phyloP scores from a whole-genome alignment of 805 yeast genomes.

The Wickerhamomyces ciferrii region DNA sequence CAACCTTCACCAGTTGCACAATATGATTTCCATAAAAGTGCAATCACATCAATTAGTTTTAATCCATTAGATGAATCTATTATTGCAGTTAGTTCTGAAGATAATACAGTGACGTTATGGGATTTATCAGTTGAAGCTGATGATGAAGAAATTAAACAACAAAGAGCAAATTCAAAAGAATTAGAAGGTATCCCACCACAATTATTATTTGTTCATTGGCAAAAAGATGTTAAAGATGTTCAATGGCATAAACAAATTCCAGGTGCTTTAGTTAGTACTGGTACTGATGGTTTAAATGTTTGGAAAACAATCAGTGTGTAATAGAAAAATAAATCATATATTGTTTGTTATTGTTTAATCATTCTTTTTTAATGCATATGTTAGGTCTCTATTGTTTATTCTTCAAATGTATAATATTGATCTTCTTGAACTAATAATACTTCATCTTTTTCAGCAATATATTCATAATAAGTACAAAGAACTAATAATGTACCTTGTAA shows the following conservation, averaged over 20 bases:
- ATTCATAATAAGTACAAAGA: constrained; percentile 54
- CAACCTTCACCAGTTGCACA: constrained; percentile 79
- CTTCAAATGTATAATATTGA: neutral
- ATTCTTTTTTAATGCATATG: neutral
- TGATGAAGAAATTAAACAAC: constrained; percentile 91
- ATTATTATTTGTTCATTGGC: constrained; percentile 96
- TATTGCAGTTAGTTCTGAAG: constrained; percentile 93
- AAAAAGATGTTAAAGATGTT: constrained; percentile 93
- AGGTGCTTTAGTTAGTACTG: constrained; percentile 90
- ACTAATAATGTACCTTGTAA: constrained; percentile 57
- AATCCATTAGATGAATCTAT: constrained; percentile 95
- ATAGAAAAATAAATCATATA: too few relatives aligned
- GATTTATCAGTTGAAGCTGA: constrained; percentile 98
- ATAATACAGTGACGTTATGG: constrained; percentile 96
- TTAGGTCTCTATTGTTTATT: neutral
- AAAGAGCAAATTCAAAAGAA: constrained; percentile 71
- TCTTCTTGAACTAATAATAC: neutral
- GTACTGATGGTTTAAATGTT: constrained; percentile 88
- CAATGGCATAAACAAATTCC: constrained; percentile 98
- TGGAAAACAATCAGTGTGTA: constrained; percentile 97
- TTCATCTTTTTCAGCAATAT: neutral
- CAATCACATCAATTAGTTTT: constrained; percentile 90
- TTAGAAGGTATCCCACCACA: constrained; percentile 92
- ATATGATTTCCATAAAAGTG: constrained; percentile 90
- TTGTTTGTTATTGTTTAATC: neutral